These are phyloP conservation scores for Eucalyptus shirleyi DNA, from an alignment of 345 rosid species.

Conservation along the genomic window DNA sequence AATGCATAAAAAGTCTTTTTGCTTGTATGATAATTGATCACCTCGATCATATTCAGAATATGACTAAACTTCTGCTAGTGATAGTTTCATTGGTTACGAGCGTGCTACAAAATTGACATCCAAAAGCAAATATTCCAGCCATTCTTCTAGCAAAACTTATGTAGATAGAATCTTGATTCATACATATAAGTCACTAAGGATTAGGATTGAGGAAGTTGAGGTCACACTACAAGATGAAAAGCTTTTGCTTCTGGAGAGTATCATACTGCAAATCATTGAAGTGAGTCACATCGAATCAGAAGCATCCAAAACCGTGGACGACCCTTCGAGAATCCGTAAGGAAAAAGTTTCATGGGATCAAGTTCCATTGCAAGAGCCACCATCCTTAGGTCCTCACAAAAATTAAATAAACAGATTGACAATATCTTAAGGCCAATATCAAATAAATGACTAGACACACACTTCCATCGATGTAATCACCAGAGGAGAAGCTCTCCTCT, in stretches of 20 bases:
- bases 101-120: not conserved
- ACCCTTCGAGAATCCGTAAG: not conserved
- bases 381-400: not conserved
- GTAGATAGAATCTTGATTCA: not conserved
- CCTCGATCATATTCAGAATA: not conserved
- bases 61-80: not conserved
- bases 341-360: not conserved
- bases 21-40: not conserved
- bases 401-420: not conserved
- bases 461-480: not conserved
- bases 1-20: not conserved
- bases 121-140: not conserved
- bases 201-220: not conserved
- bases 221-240: not conserved
- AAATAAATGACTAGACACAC: not conserved
- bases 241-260: not conserved
- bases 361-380: not conserved
- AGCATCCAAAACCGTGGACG: not conserved
- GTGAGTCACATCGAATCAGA: not conserved
- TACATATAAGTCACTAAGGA: not conserved
- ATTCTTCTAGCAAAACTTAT: not conserved
- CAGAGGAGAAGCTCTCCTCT: not conserved
- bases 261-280: not conserved
- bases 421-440: not conserved
- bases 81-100: not conserved